phyloP scores from a whole-genome alignment of 805 yeast genomes.

The Nakazawaea holstii region DNA sequence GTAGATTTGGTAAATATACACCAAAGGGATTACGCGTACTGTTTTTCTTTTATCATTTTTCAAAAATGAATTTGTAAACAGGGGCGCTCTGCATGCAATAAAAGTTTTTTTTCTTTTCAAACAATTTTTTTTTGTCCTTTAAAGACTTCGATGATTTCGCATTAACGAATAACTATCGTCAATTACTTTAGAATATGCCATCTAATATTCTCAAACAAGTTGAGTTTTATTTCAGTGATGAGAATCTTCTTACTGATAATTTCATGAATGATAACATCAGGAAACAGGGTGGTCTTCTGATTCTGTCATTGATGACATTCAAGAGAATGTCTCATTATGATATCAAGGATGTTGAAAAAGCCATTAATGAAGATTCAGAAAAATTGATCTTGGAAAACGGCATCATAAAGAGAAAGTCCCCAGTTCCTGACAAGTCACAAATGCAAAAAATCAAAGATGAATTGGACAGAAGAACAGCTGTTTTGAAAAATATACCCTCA shows the following conservation, averaged over 20 bases:
- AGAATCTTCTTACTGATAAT: slow-evolving; percentile 77
- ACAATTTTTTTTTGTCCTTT: not conserved
- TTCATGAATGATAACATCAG: slow-evolving; percentile 44
- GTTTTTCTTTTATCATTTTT: not conserved
- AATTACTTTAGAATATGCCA: not conserved
- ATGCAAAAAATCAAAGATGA: slow-evolving; percentile 32
- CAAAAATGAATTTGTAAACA: too few species aligned
- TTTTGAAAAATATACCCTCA: slow-evolving; percentile 6
- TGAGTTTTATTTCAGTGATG: slow-evolving; percentile 82
- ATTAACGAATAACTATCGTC: too few species aligned
- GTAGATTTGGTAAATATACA: not conserved
- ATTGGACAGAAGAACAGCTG: slow-evolving; percentile 6
- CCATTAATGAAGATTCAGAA: slow-evolving; percentile 30
- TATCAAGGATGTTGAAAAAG: slow-evolving; percentile 38
- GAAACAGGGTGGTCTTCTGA: slow-evolving; percentile 19
- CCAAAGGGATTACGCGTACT: not conserved
- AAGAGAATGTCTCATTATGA: slow-evolving; percentile 40
- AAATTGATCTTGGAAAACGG: slow-evolving; percentile 36
- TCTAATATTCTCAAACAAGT: slow-evolving; percentile 59
- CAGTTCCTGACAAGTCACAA: slow-evolving; percentile 36
- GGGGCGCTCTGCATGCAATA: too few species aligned
- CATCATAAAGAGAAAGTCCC: slow-evolving; percentile 38
- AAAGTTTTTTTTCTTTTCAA: not conserved
- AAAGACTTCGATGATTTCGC: too few species aligned
- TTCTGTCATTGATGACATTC: slow-evolving; percentile 15